Evolutionary conservation across 1,284 basidiomycete species (phyloP), one percentile per base, ranked within the genome.

Genomic region (Leucoagaricus sp.): DNA sequence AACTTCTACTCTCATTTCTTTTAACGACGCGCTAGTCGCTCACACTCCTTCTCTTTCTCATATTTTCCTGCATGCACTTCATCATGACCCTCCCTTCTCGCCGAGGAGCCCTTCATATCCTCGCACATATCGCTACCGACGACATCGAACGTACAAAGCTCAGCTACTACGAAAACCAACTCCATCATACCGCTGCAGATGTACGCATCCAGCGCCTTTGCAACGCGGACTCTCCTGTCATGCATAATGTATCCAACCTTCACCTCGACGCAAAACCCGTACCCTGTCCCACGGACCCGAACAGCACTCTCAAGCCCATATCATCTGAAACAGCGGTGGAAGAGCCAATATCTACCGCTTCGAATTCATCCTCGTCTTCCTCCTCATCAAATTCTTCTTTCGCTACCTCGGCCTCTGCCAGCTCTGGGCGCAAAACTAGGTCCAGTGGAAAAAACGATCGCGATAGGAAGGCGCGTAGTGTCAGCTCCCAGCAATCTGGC

Each of bases 51-150:
- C 55, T 60, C 63, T 53, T 57, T 59, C 57, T 63, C 60, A 52
- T 59, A 60, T 57, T 60, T 63, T 55, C 54, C 63, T 65, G 60
- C 44, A 49, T 65, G 66, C 55, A 66, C 68, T 59, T 60, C 61
- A 62, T 66, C 58, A 69, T 68, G 64, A 69, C 65, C 57, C 58
- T 59, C 59, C 59, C 64, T 58, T 41, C 60, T 55, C 60, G 63
- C 59, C 62, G 58, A 57, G 67, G 65, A 59, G 72, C 75, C 55
- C 72, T 79, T 51, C 71, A 73, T 58, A 64, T 75, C 59, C 70
- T 79, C 50, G 75, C 75, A 58, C 66, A 69, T 47, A 69, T 75
- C 60, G 74, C 73, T 52, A 68, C 67, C 57, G 68, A 66, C 55
- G 60, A 62, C 60, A 60, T 63, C 49, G 60, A 54, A 59, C 63